Evolutionary conservation across 306 rosid genomes (phyloP).

Genomic region (Lathyrus oleraceus): DNA sequence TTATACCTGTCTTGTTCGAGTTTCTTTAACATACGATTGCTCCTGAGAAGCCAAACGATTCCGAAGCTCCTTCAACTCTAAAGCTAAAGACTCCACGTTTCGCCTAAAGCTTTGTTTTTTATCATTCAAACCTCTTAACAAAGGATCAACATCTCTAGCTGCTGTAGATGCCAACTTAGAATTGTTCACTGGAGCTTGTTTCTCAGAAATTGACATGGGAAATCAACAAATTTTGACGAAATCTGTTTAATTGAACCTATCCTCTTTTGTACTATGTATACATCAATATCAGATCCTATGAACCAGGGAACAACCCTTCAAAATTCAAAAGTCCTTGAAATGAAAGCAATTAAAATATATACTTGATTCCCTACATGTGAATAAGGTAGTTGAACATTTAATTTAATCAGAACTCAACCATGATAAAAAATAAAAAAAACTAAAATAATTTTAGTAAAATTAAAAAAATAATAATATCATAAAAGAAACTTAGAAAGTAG

Average conservation of each 20-base stretch:
- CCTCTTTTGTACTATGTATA: not conserved
- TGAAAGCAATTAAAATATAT: constrained; percentile 38
- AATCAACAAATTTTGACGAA: not conserved
- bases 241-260: not conserved
- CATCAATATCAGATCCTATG: constrained; percentile 39
- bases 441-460: not conserved
- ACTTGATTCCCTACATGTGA: constrained; percentile 51
- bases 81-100: constrained; percentile 84
- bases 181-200: constrained; percentile 38
- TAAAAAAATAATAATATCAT: not conserved
- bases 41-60: constrained; percentile 79
- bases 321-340: constrained; percentile 28
- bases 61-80: constrained; percentile 86
- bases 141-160: constrained; percentile 65
- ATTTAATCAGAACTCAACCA: constrained; percentile 35
- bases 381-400: constrained; percentile 50
- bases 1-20: constrained; percentile 75
- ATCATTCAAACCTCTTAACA: constrained; percentile 82
- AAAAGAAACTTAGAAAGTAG: constrained; percentile 31
- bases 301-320: constrained; percentile 32
- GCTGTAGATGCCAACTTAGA: constrained; percentile 22
- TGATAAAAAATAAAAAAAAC: not conserved
- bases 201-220: constrained; percentile 63
- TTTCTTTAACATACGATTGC: constrained; percentile 68
- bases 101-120: constrained; percentile 85